Evolutionary conservation across 2,329 filamentous ascomycete species (phyloP).

Genomic region (Cyphellophora europaea): DNA sequence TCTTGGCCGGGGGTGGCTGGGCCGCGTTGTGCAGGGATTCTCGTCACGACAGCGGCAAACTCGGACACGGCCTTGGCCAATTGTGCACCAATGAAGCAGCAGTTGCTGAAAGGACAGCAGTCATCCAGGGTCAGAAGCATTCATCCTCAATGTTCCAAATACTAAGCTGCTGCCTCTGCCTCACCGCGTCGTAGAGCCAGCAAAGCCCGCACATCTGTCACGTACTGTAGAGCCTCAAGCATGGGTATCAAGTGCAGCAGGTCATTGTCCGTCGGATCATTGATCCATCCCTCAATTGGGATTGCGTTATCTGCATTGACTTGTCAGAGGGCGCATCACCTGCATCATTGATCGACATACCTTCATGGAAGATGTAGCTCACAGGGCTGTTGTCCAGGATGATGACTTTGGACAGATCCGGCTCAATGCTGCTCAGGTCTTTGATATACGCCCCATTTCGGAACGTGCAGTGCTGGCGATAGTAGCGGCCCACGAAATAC

Average conservation of each 20-base stretch:
- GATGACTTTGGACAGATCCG: slow-evolving; percentile 95
- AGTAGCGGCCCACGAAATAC: slow-evolving; percentile 88
- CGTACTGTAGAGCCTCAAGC: slow-evolving; percentile 90
- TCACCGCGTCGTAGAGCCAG: slow-evolving; percentile 84
- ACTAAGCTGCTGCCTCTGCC: slow-evolving; percentile 25
- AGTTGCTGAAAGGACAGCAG: too few species aligned
- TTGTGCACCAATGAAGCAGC: too few species aligned
- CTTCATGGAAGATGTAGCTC: slow-evolving; percentile 98
- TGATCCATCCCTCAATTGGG: slow-evolving; percentile 98
- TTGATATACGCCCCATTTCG: slow-evolving; percentile 97
- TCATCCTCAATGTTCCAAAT: too few species aligned
- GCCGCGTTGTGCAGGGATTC: too few species aligned
- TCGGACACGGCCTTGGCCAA: too few species aligned
- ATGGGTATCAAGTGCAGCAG: slow-evolving; percentile 85
- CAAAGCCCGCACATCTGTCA: slow-evolving; percentile 86
- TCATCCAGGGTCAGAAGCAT: too few species aligned
- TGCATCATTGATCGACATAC: slow-evolving; percentile 39
- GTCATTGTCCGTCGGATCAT: slow-evolving; percentile 93
- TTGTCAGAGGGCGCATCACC: neutral
- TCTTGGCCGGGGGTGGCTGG: too few species aligned
- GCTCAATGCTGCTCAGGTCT: slow-evolving; percentile 89
- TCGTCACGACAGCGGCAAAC: too few species aligned
- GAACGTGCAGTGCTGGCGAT: slow-evolving; percentile 93
- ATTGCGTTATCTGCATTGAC: slow-evolving; percentile 77
- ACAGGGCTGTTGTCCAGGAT: slow-evolving; percentile 97